Percentiles rank a stretch among this genome's conserved stretches.
Evolutionary conservation across 495 filamentous ascomycete genomes (phyloP).

Genomic region (Neurospora sp.): DNA sequence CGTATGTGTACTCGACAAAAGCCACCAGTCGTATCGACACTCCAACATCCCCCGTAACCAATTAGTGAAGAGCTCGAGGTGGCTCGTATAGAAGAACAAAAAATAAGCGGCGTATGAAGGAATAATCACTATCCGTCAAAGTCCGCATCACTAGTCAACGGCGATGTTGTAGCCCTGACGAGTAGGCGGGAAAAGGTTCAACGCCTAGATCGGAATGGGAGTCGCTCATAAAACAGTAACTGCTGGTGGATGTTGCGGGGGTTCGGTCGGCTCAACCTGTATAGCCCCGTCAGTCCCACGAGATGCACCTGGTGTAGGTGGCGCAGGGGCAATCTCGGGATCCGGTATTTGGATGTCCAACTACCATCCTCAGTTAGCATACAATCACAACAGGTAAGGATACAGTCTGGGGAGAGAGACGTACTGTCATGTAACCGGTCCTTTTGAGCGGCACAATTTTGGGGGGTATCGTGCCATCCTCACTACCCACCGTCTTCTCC

Average conservation of each 20-base stretch:
- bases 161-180: too few relatives aligned
- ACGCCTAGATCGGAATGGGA: neutral
- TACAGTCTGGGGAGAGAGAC: constrained; percentile 11
- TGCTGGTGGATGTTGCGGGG: neutral
- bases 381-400: neutral
- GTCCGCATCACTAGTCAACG: too few relatives aligned
- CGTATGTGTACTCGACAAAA: neutral
- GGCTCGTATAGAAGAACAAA: neutral
- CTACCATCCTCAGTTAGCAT: constrained; percentile 11
- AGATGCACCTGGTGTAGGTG: constrained; percentile 17
- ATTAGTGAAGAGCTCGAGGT: neutral
- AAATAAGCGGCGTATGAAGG: neutral
- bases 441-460: constrained; percentile 66
- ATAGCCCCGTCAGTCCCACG: constrained; percentile 5
- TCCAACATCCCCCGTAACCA: neutral
- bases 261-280: constrained; percentile 4
- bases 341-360: constrained; percentile 30
- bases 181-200: neutral
- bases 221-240: neutral
- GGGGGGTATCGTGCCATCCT: constrained; percentile 46
- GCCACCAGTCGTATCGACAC: neutral
- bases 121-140: neutral
- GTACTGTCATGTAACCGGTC: constrained; percentile 79
- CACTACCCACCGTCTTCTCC: constrained; percentile 40
- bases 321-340: constrained; percentile 24